These are phyloP conservation scores for Escallonia herrerae DNA, from an alignment of 129 eudicot genomes.

Conservation along the genomic window DNA sequence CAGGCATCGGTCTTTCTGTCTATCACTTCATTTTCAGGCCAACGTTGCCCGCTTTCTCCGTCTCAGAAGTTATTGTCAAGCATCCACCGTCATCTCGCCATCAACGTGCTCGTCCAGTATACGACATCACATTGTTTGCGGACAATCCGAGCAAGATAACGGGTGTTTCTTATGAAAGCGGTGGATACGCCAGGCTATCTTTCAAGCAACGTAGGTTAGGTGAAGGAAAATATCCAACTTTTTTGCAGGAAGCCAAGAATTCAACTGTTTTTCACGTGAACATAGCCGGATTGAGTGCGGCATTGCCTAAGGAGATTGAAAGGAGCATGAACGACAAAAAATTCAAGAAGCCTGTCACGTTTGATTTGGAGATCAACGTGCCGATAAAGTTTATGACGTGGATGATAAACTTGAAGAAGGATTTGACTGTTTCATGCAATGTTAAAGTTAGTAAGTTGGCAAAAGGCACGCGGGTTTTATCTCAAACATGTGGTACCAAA, in stretches of 20 bases:
- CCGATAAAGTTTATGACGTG: conserved; percentile 10
- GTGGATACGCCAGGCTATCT: conserved; percentile 11
- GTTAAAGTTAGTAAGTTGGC: conserved; percentile 17
- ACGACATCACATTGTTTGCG: conserved; percentile 11
- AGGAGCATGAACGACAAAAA: conserved; percentile 9
- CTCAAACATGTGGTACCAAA: conserved; percentile 11
- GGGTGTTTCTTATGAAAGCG: conserved; percentile 7
- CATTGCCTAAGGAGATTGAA: conserved; percentile 3
- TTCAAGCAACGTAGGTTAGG: conserved; percentile 7
- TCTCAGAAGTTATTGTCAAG: conserved; percentile 6
- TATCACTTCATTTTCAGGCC: conserved; percentile 10
- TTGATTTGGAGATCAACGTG: conserved; percentile 10
- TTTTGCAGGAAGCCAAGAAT: conserved; percentile 4
- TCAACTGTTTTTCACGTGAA: background rate
- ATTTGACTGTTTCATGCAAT: conserved; percentile 13
- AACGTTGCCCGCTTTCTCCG: conserved; percentile 12
- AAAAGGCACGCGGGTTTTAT: background rate
- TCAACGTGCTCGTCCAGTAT: background rate
- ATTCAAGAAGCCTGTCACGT: background rate
- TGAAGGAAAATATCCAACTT: conserved; percentile 4
- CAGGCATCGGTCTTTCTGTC: background rate
- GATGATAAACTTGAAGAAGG: conserved; percentile 3
- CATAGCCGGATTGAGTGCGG: conserved; percentile 1
- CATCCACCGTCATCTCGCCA: background rate
- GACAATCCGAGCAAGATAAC: conserved; percentile 8